Evolutionary conservation across 2,329 filamentous ascomycete genomes (phyloP), one percentile per base, ranked within the genome.

Genomic region (Curvularia sp.): DNA sequence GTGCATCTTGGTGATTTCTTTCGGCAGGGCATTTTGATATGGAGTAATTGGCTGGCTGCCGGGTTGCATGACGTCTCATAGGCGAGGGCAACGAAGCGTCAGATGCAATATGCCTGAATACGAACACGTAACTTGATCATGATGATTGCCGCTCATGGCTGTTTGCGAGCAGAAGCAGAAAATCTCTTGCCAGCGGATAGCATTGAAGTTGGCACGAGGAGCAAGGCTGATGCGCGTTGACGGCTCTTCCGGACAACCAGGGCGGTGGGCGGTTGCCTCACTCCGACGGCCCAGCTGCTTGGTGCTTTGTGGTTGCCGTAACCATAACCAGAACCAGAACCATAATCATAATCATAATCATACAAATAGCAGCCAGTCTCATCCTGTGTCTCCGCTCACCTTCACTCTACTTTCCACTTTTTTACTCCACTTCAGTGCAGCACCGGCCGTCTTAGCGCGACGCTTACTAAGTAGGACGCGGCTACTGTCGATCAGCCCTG

Each of bases 401-500:
- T 49, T 52, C 45, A 57, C 48, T 34, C 18, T 25, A 41, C 38
- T 49, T 49, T 41, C 49, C 38, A 49, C 56, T 49, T 55, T 49
- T 55, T 42, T 53, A 57, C 64, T 61, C 67, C 67, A 70, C 66
- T 65, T 55, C 60, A 60, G 58, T 68, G 62, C 68, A 59, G 60
- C 63, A 53, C 58, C 49, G 58, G 51, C 61, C 46, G 43, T 36
- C 23, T 49, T 72, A 72, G 72, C 71, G 71, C 59, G 61, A 57
- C 66, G 66, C 65, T 70, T 68, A 67, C 64, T 71, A 65, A 63
- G 68, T 65, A 60, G 66, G 64, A 59, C 64, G 65, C 68, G 65
- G 66, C 67, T 67, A 55, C 63, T 53, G 70, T 68, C 65, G 72
- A 74, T 74, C 71, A 59, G 67, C 59, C 68, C 64, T 70, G 64